Evolutionary conservation across 2,329 filamentous ascomycete species (phyloP).

Genomic region (Fusarium nelsonii): DNA sequence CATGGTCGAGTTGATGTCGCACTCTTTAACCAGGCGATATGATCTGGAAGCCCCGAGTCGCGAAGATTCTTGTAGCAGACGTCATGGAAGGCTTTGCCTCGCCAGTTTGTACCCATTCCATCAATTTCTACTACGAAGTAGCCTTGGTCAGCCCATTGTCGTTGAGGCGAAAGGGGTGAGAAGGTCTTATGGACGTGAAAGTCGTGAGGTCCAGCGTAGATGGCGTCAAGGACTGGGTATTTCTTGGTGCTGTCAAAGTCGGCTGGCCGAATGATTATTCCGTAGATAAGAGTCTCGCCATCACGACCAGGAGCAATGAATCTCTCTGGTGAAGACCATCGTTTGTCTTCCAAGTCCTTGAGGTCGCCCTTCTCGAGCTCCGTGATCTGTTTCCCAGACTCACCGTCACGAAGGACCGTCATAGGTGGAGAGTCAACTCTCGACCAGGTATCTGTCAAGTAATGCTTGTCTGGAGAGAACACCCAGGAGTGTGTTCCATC

Average conservation of each 20-base stretch:
- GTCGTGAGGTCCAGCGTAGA: constrained; percentile 49
- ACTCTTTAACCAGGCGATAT: constrained; percentile 49
- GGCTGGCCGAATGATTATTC: constrained; percentile 46
- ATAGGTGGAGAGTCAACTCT: constrained; percentile 44
- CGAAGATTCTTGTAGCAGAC: constrained; percentile 49
- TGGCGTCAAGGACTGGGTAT: constrained; percentile 49
- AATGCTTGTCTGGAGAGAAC: constrained; percentile 39
- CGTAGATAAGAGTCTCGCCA: constrained; percentile 45
- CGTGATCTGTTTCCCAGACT: constrained; percentile 32
- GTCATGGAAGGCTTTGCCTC: constrained; percentile 49
- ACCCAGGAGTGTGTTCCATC: constrained; percentile 48
- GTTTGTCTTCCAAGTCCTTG: constrained; percentile 13
- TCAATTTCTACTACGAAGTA: constrained; percentile 50
- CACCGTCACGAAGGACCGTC: constrained; percentile 36
- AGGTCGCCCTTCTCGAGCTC: constrained; percentile 28
- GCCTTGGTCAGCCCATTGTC: constrained; percentile 47
- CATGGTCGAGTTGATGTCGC: constrained; percentile 46
- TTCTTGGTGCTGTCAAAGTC: constrained; percentile 43
- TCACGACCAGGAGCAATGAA: constrained; percentile 47
- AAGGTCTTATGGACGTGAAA: constrained; percentile 48
- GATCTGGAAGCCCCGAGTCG: constrained; percentile 49
- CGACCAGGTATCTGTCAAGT: constrained; percentile 46
- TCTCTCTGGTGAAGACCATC: constrained; percentile 41
- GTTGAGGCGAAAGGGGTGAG: constrained; percentile 23
- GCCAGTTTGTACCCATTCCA: constrained; percentile 52